Evolutionary conservation across 164 flowering plant genomes (phyloP).

Genomic region (Santalum album): DNA sequence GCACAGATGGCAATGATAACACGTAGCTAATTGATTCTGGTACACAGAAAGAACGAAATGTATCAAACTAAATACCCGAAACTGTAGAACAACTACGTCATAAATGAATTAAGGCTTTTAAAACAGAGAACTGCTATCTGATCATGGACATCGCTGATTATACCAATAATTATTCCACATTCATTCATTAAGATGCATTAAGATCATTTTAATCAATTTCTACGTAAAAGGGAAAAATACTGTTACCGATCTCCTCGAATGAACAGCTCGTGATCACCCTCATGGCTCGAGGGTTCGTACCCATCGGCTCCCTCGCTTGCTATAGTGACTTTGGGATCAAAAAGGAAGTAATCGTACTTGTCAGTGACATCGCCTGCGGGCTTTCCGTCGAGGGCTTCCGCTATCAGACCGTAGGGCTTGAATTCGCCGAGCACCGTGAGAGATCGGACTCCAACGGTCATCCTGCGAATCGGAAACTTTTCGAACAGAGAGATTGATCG

Average conservation of each 20-base stretch:
- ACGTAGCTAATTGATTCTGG: too few relatives aligned
- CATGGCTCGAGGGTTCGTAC: constrained; percentile 23
- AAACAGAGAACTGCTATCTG: too few relatives aligned
- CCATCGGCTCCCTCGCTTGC: constrained; percentile 31
- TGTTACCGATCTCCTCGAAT: constrained; percentile 75
- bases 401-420: constrained; percentile 84
- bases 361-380: constrained; percentile 29
- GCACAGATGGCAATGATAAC: too few relatives aligned
- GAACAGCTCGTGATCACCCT: constrained; percentile 82
- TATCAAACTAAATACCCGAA: too few relatives aligned
- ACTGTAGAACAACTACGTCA: too few relatives aligned
- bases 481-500: too few relatives aligned
- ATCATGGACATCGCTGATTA: too few relatives aligned
- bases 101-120: too few relatives aligned
- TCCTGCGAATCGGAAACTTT: constrained; percentile 8
- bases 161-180: too few relatives aligned
- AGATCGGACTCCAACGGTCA: constrained; percentile 52
- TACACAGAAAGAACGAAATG: too few relatives aligned
- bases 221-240: not conserved
- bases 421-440: constrained; percentile 77
- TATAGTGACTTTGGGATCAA: constrained; percentile 46
- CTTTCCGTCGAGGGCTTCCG: constrained; percentile 77
- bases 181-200: too few relatives aligned
- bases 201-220: too few relatives aligned
- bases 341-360: constrained; percentile 65